Evolutionary conservation across 2,329 filamentous ascomycete species (phyloP).

Genomic region (Cladorrhinum sp.): DNA sequence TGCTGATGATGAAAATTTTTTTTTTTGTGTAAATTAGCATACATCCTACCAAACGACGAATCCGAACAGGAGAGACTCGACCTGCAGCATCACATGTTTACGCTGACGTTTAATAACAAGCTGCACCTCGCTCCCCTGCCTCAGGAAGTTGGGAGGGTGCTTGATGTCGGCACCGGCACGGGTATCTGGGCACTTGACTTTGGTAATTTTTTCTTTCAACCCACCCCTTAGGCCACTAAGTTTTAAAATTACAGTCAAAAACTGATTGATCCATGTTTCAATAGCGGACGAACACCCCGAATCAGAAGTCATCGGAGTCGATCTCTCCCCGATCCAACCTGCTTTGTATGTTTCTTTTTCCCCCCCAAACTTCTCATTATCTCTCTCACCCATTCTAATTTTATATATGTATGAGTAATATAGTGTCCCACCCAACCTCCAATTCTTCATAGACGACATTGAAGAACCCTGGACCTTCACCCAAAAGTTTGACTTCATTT

Average conservation of each 20-base stretch:
- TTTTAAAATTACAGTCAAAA: too few relatives aligned
- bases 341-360: constrained; percentile 18
- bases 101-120: constrained; percentile 34
- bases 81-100: constrained; percentile 19
- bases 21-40: neutral
- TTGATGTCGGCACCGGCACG: constrained; percentile 48
- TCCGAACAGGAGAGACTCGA: neutral
- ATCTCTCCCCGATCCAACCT: constrained; percentile 37
- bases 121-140: constrained; percentile 42
- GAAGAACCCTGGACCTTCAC: constrained; percentile 30
- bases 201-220: constrained; percentile 28
- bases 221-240: neutral
- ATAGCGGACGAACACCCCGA: constrained; percentile 21
- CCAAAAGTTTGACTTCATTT: constrained; percentile 31
- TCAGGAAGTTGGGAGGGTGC: constrained; percentile 35
- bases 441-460: constrained; percentile 32
- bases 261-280: constrained; percentile 4
- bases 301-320: constrained; percentile 31
- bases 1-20: too few relatives aligned
- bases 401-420: too few relatives aligned
- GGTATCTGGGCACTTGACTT: constrained; percentile 49
- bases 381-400: neutral
- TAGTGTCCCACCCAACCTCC: constrained; percentile 28
- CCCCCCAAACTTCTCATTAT: neutral
- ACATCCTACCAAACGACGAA: constrained; percentile 18